Conservation (phyloP, 805 yeast genomes). For the Kazachstania africana region DNA sequence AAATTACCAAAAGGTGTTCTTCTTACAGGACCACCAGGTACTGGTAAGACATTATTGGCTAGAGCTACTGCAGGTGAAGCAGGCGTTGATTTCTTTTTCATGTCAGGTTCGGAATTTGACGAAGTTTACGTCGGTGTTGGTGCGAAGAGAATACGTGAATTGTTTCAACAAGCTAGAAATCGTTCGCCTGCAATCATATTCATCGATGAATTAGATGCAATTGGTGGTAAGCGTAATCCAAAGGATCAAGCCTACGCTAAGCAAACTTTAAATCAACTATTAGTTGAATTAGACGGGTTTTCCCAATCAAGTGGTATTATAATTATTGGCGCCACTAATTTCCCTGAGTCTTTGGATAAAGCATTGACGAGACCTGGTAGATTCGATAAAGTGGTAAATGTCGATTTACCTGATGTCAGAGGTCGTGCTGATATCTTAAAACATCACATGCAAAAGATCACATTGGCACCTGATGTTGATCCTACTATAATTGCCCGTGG, state of each 20-base stretch:
- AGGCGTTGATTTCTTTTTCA: slow-evolving; percentile 94
- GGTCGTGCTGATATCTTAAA: slow-evolving; percentile 88
- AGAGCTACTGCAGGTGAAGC: slow-evolving; percentile 99
- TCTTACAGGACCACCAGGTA: slow-evolving; percentile 97
- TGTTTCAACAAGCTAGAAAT: slow-evolving; percentile 84
- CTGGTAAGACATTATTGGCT: slow-evolving; percentile 93
- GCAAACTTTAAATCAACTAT: slow-evolving; percentile 89
- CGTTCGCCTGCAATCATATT: slow-evolving; percentile 95
- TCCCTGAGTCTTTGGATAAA: slow-evolving; percentile 92
- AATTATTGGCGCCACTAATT: slow-evolving; percentile 95
- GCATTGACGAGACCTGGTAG: slow-evolving; percentile 98
- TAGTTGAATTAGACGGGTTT: slow-evolving; percentile 93
- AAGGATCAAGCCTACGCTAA: slow-evolving; percentile 97
- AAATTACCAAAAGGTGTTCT: slow-evolving; percentile 94
- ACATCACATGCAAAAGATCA: slow-evolving; percentile 87
- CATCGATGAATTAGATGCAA: slow-evolving; percentile 96
- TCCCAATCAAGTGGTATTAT: slow-evolving; percentile 88
- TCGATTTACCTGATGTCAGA: slow-evolving; percentile 93
- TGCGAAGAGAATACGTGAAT: slow-evolving; percentile 92
- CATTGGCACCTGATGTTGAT: slow-evolving; percentile 74
- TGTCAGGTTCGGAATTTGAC: slow-evolving; percentile 98
- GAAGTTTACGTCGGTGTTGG: slow-evolving; percentile 98
- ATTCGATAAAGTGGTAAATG: slow-evolving; percentile 90
- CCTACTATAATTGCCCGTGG: slow-evolving; percentile 88
- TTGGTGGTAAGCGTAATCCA: slow-evolving; percentile 96